phyloP scores from a whole-genome alignment of 306 rosid species.

The Albizia julibrissin region DNA sequence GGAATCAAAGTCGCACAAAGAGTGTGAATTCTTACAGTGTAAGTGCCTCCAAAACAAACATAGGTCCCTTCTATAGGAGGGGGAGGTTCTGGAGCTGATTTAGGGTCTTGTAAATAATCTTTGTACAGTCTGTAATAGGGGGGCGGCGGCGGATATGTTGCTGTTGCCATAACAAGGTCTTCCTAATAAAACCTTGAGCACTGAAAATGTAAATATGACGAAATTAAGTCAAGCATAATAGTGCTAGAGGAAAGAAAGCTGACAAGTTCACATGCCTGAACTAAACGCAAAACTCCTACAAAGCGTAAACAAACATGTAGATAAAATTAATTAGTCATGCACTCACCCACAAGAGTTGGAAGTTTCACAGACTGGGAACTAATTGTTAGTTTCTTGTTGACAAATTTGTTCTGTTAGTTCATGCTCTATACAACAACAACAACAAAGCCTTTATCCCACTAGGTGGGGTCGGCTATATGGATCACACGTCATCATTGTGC shows the following conservation, averaged over 20 bases:
- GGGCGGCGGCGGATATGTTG: conserved; percentile 89
- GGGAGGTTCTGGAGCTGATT: conserved; percentile 84
- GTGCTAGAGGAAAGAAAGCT: background rate
- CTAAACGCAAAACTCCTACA: no score
- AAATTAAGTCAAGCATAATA: background rate
- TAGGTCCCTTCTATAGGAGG: conserved; percentile 86
- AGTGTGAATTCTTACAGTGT: conserved; percentile 54
- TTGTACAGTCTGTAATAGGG: conserved; percentile 85
- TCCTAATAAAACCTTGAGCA: conserved; percentile 22
- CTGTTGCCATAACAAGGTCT: conserved; percentile 65
- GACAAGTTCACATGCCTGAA: background rate
- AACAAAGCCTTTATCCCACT: no score
- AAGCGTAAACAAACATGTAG: no score
- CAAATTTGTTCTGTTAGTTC: no score
- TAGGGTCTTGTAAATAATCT: conserved; percentile 75
- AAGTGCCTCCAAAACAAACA: conserved; percentile 71
- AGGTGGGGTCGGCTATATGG: no score
- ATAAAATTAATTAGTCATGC: no score
- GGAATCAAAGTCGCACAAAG: conserved; percentile 7
- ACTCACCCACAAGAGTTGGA: no score
- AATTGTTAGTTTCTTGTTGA: no score
- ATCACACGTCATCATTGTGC: no score
- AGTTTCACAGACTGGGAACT: no score
- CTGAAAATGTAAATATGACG: background rate
- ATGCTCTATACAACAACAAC: no score